Evolutionary conservation across 495 filamentous ascomycete species (phyloP).

Genomic region (Penicillium soppii): DNA sequence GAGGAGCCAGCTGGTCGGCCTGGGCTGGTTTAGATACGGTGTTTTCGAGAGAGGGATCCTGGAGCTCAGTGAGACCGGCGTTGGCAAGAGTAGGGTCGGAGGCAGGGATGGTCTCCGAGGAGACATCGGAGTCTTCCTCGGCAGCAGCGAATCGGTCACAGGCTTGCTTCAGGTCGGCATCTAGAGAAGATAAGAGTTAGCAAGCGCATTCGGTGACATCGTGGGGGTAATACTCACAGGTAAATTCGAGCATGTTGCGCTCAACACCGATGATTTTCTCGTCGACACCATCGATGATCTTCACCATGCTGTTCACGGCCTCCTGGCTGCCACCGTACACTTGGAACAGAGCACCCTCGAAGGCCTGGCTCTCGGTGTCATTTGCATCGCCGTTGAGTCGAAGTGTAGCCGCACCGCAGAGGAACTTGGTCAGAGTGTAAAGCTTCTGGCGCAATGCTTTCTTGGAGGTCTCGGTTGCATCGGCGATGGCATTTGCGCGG

Average conservation of each 20-base stretch:
- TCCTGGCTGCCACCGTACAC: conserved; percentile 84
- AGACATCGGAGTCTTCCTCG: conserved; percentile 19
- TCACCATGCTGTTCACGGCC: conserved; percentile 80
- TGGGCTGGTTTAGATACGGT: conserved; percentile 22
- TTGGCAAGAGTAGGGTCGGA: conserved; percentile 78
- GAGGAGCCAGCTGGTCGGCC: conserved; percentile 38
- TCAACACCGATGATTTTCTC: conserved; percentile 68
- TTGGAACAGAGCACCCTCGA: conserved; percentile 84
- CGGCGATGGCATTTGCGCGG: conserved; percentile 59
- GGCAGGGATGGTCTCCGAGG: conserved; percentile 36
- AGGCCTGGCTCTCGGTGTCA: conserved; percentile 72
- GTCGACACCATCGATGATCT: conserved; percentile 76
- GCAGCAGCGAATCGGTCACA: conserved; percentile 41
- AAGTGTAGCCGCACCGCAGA: conserved; percentile 73
- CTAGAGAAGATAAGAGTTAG: conserved; percentile 44
- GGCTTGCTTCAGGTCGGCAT: conserved; percentile 64
- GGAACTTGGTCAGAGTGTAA: conserved; percentile 72
- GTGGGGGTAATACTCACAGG: conserved; percentile 60
- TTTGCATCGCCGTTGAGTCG: conserved; percentile 64
- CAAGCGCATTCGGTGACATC: background rate
- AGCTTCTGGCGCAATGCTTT: conserved; percentile 55
- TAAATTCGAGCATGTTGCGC: conserved; percentile 62
- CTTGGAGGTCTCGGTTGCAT: conserved; percentile 56
- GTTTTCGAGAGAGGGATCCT: conserved; percentile 36
- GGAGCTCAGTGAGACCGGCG: conserved; percentile 73